phyloP scores from a whole-genome alignment of 805 yeast genomes.

The Komagataella phaffii region DNA sequence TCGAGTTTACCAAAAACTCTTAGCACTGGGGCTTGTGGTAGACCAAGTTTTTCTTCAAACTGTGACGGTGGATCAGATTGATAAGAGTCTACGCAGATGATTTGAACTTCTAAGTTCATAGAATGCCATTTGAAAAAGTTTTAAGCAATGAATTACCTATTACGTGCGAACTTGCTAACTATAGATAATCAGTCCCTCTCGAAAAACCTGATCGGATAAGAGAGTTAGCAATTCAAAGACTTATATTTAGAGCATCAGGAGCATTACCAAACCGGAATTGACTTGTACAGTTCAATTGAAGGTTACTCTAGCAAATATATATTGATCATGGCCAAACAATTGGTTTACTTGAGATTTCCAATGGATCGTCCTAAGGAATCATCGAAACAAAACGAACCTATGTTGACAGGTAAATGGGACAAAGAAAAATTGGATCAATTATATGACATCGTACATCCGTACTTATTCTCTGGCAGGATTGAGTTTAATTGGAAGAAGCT shows the following conservation, averaged over 20 bases:
- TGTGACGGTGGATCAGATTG: not conserved
- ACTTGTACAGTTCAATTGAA: not conserved
- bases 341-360: not conserved
- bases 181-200: not conserved
- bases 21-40: slow-evolving; percentile 54
- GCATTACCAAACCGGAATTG: not conserved
- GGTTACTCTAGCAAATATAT: not conserved
- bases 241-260: not conserved
- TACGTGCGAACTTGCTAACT: not conserved
- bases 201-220: not conserved
- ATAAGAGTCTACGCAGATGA: not conserved
- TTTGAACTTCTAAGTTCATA: not conserved
- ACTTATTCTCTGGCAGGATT: not conserved
- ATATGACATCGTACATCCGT: not conserved
- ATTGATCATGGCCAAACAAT: not conserved
- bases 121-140: not conserved
- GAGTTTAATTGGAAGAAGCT: not conserved
- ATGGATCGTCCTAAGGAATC: not conserved
- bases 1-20: slow-evolving; percentile 64
- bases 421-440: not conserved
- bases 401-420: not conserved
- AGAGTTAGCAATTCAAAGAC: no score
- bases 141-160: no score
- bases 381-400: not conserved
- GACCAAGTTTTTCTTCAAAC: slow-evolving; percentile 4